Evolutionary conservation across 176 grass and related monocot species (phyloP), one percentile per base, ranked within the genome.

Genomic region (Thalia dealbata): DNA sequence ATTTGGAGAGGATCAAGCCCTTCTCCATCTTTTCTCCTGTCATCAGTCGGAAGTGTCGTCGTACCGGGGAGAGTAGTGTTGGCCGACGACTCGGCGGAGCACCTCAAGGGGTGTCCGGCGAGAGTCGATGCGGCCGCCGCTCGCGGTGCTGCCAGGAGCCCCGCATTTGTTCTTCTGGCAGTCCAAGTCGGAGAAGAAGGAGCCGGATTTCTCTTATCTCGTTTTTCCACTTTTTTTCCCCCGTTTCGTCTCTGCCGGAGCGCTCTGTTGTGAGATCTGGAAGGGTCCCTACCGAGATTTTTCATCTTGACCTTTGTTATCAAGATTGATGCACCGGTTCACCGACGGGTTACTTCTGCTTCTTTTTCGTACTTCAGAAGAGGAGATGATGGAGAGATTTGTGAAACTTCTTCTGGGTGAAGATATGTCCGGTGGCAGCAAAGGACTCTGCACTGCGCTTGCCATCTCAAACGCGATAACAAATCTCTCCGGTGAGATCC

Each of bases 381-480:
- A 91, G 70, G 95, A 97, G 82, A 93, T 97, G 95, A 97, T 97
- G 81, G 95, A 97, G 83, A 85, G 90, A 30, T 97, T 97, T 84
- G 95, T 90, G 0, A 93, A 97, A 83, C 95, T 97, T 52, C 95
- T 97, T 21, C 87, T 97, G 21, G 95, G 95, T 26, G 95, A 97
- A 84, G 95, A 97, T 87, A 97, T 97, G 90, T 97, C 89, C 54
- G 95, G 95, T 54, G 89, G 95, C 64, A 85, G 95, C 80, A 97
- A 97, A 81, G 95, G 95, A 63, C 90, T 97, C 76, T 91, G 95
- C 90, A 97, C 95, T 50, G 95, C 90, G 67, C 95, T 97, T 48
- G 95, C 95, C 75, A 78, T 97, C 81, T 97, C 95, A 73, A 97
- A 97, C 75, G 90, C 95, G 55, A 88, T 97, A 78, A 97, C 95